Conservation (phyloP, 1,284 basidiomycete species). For the Trichosporon coremiiforme region DNA sequence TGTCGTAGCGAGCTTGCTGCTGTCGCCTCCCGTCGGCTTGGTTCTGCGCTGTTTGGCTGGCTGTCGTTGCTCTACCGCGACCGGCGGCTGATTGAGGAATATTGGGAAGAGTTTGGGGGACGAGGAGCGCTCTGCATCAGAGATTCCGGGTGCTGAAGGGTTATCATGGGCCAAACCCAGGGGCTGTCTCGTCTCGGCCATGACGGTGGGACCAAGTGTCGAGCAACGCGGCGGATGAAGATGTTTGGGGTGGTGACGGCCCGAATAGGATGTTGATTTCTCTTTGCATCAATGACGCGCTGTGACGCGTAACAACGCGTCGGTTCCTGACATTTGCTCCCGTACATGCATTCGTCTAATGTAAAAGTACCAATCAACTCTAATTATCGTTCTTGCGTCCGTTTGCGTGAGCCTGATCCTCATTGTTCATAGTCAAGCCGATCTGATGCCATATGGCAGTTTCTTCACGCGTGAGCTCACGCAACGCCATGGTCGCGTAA, state of each 20-base stretch:
- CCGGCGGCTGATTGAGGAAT: conserved; percentile 13
- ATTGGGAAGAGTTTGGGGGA: conserved; percentile 24
- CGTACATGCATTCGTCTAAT: conserved; percentile 13
- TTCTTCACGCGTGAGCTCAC: conserved; percentile 89
- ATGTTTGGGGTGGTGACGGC: no score
- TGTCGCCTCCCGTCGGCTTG: neutral
- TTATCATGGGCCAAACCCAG: neutral
- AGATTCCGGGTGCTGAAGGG: neutral
- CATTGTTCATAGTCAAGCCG: conserved; percentile 72
- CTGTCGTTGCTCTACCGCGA: neutral
- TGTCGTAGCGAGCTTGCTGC: neutral
- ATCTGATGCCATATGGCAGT: conserved; percentile 86
- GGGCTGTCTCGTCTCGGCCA: neutral
- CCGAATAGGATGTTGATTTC: neutral
- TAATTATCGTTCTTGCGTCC: neutral
- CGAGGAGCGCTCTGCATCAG: neutral
- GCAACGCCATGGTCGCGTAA: conserved; percentile 93
- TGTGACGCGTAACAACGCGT: neutral
- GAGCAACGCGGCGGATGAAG: no score
- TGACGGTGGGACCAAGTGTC: neutral
- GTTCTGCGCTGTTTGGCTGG: neutral
- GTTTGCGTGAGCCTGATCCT: conserved; percentile 65
- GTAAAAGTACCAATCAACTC: neutral
- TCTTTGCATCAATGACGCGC: neutral
- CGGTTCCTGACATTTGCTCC: conserved; percentile 12